These are phyloP conservation scores for Multifurca ochricompacta DNA, from an alignment of 768 basidiomycete species.

Conservation along the genomic window DNA sequence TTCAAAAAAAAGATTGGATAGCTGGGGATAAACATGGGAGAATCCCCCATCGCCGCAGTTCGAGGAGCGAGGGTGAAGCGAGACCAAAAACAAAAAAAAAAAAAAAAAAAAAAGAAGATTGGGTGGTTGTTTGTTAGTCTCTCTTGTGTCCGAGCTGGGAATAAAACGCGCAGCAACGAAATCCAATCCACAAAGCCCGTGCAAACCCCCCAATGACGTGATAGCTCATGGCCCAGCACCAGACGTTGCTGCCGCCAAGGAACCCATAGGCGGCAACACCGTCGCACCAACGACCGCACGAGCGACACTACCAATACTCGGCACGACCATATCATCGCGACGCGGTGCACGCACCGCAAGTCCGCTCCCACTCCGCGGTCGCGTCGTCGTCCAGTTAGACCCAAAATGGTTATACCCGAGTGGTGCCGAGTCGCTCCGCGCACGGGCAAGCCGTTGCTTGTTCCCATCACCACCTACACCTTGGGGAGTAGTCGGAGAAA, in stretches of 20 bases:
- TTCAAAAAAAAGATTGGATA: no score
- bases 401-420: slow-evolving; percentile 41
- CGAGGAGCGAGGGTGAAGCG: no score
- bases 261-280: slow-evolving; percentile 13
- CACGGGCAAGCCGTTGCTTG: slow-evolving; percentile 43
- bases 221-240: slow-evolving; percentile 15
- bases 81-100: no score
- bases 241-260: slow-evolving; percentile 9
- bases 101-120: no score
- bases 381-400: slow-evolving; percentile 29
- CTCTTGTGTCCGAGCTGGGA: no score
- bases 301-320: slow-evolving; percentile 17
- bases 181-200: neutral
- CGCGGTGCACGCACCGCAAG: slow-evolving; percentile 23
- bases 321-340: slow-evolving; percentile 18
- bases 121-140: no score
- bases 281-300: slow-evolving; percentile 4
- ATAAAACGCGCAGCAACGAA: neutral
- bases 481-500: neutral
- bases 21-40: no score
- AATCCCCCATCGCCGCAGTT: no score
- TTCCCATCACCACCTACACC: slow-evolving; percentile 20
- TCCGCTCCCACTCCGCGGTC: slow-evolving; percentile 34
- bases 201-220: neutral
- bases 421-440: slow-evolving; percentile 62